These are phyloP conservation scores for Nepenthes mirabilis DNA, from an alignment of 148 eudicot species.

Conservation along the genomic window DNA sequence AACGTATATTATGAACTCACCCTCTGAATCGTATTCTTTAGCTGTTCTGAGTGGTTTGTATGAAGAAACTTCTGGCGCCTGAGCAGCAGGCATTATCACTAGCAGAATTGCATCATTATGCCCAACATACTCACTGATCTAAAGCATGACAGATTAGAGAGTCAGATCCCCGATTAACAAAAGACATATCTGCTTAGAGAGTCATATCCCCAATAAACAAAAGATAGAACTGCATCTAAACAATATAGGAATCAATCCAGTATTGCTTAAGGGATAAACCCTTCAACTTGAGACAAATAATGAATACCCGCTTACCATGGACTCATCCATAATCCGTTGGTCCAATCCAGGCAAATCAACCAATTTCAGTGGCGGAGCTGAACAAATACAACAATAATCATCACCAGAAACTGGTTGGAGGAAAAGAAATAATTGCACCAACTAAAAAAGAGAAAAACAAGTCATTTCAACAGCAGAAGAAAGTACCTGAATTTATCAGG, in stretches of 20 bases:
- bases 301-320: constrained; percentile 51
- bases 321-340: constrained; percentile 80
- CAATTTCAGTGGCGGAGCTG: constrained; percentile 90
- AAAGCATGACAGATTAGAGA: constrained; percentile 13
- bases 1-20: constrained; percentile 23
- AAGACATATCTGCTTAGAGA: constrained; percentile 12
- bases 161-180: constrained; percentile 9
- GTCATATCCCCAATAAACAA: constrained; percentile 11
- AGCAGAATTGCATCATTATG: constrained; percentile 87
- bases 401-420: background rate
- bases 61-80: constrained; percentile 82
- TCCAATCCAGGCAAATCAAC: constrained; percentile 95
- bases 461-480: background rate
- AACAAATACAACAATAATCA: background rate
- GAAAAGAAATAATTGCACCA: background rate
- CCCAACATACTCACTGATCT: constrained; percentile 74
- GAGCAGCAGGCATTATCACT: constrained; percentile 83
- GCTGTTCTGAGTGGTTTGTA: constrained; percentile 82
- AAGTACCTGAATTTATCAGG: background rate
- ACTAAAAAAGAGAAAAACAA: background rate
- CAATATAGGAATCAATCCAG: background rate
- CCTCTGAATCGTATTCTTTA: constrained; percentile 84
- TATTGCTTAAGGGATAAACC: too few relatives aligned
- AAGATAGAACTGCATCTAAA: constrained; percentile 1
- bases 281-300: too few relatives aligned